phyloP scores from a whole-genome alignment of 1,139 yeast genomes.

The Tardiomyces blankii region DNA sequence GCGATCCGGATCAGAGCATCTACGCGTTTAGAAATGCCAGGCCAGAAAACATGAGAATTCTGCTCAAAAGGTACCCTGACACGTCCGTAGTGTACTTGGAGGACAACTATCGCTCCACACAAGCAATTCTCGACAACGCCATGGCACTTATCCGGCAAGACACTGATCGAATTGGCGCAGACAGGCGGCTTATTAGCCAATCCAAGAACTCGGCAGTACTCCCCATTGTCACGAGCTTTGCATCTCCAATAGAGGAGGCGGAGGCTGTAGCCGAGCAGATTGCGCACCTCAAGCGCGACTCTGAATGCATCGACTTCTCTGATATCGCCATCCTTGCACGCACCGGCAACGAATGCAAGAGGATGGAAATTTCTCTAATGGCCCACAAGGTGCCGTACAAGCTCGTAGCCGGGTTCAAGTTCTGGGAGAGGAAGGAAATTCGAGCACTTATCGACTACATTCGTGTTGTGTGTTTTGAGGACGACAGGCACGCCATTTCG shows the following conservation, averaged over 20 bases:
- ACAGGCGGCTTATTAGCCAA: slow-evolving; percentile 6
- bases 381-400: slow-evolving; percentile 48
- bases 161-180: slow-evolving; percentile 11
- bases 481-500: slow-evolving; percentile 48
- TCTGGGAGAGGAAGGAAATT: slow-evolving; percentile 73
- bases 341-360: slow-evolving; percentile 44
- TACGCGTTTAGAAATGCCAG: slow-evolving; percentile 82
- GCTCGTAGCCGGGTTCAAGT: slow-evolving; percentile 60
- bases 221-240: slow-evolving; percentile 17
- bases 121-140: slow-evolving; percentile 52
- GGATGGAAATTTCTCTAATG: slow-evolving; percentile 51
- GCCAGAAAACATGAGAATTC: slow-evolving; percentile 49
- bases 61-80: slow-evolving; percentile 39
- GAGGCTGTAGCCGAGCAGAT: slow-evolving; percentile 48
- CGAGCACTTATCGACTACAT: slow-evolving; percentile 51
- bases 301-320: slow-evolving; percentile 29
- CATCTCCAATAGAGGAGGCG: slow-evolving; percentile 42
- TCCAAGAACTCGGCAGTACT: too few species aligned
- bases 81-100: slow-evolving; percentile 36
- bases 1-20: slow-evolving; percentile 94
- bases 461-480: slow-evolving; percentile 44
- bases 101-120: slow-evolving; percentile 75
- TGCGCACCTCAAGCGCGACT: slow-evolving; percentile 14
- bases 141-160: slow-evolving; percentile 61
- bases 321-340: slow-evolving; percentile 70